phyloP scores from a whole-genome alignment of 148 eudicot species.

The Arbutus unedo region DNA sequence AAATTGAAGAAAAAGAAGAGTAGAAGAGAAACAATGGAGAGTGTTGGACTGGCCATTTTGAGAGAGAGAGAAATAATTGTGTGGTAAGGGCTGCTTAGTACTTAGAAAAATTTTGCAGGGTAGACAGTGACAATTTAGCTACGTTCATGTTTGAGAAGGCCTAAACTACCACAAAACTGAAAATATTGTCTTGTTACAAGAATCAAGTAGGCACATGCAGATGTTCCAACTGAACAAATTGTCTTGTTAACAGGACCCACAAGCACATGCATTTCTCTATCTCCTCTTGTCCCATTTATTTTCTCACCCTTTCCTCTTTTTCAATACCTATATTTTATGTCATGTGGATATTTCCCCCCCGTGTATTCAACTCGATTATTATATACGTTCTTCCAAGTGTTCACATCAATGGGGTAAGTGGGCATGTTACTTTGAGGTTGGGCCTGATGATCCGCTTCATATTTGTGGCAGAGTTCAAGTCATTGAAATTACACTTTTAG shows the following conservation, averaged over 20 bases:
- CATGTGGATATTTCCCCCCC: neutral
- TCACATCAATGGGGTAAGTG: neutral
- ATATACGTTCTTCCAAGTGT: neutral
- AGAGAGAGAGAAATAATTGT: slow-evolving; percentile 8
- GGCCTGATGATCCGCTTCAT: neutral
- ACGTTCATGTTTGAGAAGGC: neutral
- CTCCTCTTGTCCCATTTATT: neutral
- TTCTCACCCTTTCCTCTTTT: neutral
- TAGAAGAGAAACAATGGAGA: slow-evolving; percentile 25
- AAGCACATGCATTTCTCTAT: neutral
- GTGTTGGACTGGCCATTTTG: slow-evolving; percentile 33
- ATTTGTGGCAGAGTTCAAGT: neutral
- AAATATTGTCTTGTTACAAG: neutral
- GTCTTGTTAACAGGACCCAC: neutral
- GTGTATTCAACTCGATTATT: neutral
- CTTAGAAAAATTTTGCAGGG: no score
- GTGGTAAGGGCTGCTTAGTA: slow-evolving; percentile 3
- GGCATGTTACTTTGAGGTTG: neutral
- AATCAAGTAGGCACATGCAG: slow-evolving; percentile 26
- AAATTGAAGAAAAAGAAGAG: slow-evolving; percentile 24
- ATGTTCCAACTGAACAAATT: slow-evolving; percentile 26
- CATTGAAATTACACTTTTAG: neutral
- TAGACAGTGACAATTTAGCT: slow-evolving; percentile 4
- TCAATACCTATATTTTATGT: neutral
- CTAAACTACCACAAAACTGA: neutral